Conservation (phyloP, 768 basidiomycete genomes). For the Termitomyces sp. region DNA sequence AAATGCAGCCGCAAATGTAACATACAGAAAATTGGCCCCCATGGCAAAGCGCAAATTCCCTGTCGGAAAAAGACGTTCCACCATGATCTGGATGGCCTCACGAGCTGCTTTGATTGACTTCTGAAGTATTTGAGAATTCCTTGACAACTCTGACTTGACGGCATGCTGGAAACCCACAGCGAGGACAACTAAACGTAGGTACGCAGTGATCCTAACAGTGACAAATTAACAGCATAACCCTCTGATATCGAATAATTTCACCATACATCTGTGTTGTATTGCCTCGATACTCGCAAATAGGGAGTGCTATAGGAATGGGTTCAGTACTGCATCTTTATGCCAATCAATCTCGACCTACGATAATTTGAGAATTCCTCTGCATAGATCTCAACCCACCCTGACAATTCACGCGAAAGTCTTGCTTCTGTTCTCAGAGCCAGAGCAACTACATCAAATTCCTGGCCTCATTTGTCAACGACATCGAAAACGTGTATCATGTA, state of each 20-base stretch:
- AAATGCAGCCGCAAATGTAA: slow-evolving; percentile 56
- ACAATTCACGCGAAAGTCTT: slow-evolving; percentile 29
- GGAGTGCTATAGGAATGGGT: slow-evolving; percentile 24
- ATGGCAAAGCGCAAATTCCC: slow-evolving; percentile 52
- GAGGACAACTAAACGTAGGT: slow-evolving; percentile 51
- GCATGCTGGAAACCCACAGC: slow-evolving; percentile 48
- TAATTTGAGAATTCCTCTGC: slow-evolving; percentile 27
- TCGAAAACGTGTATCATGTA: neutral
- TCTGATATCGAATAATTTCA: neutral
- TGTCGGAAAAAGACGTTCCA: slow-evolving; percentile 46
- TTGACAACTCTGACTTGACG: slow-evolving; percentile 30
- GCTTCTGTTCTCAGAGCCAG: slow-evolving; percentile 32
- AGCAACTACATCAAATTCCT: slow-evolving; percentile 30
- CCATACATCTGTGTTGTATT: slow-evolving; percentile 39
- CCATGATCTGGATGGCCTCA: slow-evolving; percentile 48
- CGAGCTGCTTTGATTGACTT: slow-evolving; percentile 51
- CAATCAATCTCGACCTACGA: slow-evolving; percentile 17
- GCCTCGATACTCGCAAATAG: slow-evolving; percentile 37
- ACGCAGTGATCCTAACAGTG: slow-evolving; percentile 39
- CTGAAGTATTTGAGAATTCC: slow-evolving; percentile 35
- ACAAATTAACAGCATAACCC: slow-evolving; percentile 1
- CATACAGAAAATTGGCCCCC: slow-evolving; percentile 43
- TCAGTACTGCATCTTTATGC: neutral
- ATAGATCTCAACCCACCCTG: slow-evolving; percentile 35
- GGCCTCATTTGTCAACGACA: neutral